Base-by-base conservation (phyloP, 1,139 yeast genomes). In the Taphrina flavorubra region DNA sequence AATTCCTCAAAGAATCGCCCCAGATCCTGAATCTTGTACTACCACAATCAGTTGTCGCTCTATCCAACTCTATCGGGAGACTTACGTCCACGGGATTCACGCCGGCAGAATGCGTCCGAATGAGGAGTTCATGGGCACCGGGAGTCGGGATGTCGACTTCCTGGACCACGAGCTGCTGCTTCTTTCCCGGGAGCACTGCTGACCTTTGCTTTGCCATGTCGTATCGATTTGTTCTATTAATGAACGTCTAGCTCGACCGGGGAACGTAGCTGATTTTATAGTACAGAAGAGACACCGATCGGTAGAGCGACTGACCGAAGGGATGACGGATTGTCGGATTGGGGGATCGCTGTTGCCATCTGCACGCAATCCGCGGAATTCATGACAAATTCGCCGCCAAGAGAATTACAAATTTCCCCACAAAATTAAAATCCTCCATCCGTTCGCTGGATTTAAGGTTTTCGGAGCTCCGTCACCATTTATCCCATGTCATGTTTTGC, bases 91-190 rank as follows among this genome's bases (percentile, higher is more conserved):
- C 58, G 6, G 68, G 68, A n/a, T 63, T 63, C 6, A 53, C 39
- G 20, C 56, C 68, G 6, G 37, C 20, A 37, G 56, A 34, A 25
- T 63, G 49, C 8, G 44, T 51, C 18, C 46, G 42, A 51, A 63
- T 51, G 16, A 63, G 55, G 6, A 63, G 20, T 51, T 63, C 56
- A 60, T 81, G 80, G 18, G 79, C 44, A 13, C 61, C 68, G 7
- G 68, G 44, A 11, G 34, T 55, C 31, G 68, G 61, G 6, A 47
- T 56, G 44, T 56, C 60, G n/a, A 31, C 13, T 11, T 37, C 47
- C 36, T 18, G 31, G 6, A 56, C 60, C 49, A 34, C 60, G 16
- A 56, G 60, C 36, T 49, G 31, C 53, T 49, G 53, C 36, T 25
- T 11, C 20, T 49, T 49, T 20, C 53, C 53, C 10, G 53, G 31